phyloP scores from a whole-genome alignment of 352 stramenopile species.

The Phytophthora nicotianae region DNA sequence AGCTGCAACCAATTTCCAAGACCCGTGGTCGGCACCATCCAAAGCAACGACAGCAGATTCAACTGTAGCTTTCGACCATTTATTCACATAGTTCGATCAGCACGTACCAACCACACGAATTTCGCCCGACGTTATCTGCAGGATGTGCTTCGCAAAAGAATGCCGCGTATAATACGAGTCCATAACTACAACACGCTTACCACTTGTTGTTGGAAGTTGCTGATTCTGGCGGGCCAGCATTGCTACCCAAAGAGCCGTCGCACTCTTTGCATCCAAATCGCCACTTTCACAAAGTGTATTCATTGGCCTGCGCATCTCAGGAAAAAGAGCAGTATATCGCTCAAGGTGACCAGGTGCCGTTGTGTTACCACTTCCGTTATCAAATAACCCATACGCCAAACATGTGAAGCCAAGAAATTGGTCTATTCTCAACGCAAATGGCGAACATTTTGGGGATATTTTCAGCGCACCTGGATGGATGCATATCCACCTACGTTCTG shows the following conservation, averaged over 20 bases:
- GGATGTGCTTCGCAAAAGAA: slow-evolving; percentile 3
- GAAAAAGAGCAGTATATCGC: slow-evolving; percentile 1
- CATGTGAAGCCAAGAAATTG: too few relatives aligned
- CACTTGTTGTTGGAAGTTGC: not conserved
- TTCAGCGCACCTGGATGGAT: slow-evolving; percentile 16
- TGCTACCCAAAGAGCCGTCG: not conserved
- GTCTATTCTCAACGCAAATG: not conserved
- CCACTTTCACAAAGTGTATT: too few relatives aligned
- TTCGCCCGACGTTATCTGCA: too few relatives aligned
- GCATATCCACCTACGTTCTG: not conserved
- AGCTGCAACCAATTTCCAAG: slow-evolving; percentile 7
- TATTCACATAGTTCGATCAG: not conserved
- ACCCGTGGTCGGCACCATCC: not conserved
- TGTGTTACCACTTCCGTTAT: slow-evolving; percentile 6
- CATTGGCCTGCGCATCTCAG: not conserved
- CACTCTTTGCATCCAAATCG: slow-evolving; percentile 5
- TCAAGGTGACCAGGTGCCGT: not conserved
- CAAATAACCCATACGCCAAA: too few relatives aligned
- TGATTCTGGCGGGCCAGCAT: slow-evolving; percentile 5
- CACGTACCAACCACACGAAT: slow-evolving; percentile 2
- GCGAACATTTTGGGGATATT: slow-evolving; percentile 20
- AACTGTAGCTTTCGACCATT: not conserved
- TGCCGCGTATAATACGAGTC: slow-evolving; percentile 4
- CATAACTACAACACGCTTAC: slow-evolving; percentile 3
- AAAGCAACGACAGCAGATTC: not conserved